These are phyloP conservation scores for Tuber brumale DNA, from an alignment of 495 filamentous ascomycete species.

Conservation along the genomic window DNA sequence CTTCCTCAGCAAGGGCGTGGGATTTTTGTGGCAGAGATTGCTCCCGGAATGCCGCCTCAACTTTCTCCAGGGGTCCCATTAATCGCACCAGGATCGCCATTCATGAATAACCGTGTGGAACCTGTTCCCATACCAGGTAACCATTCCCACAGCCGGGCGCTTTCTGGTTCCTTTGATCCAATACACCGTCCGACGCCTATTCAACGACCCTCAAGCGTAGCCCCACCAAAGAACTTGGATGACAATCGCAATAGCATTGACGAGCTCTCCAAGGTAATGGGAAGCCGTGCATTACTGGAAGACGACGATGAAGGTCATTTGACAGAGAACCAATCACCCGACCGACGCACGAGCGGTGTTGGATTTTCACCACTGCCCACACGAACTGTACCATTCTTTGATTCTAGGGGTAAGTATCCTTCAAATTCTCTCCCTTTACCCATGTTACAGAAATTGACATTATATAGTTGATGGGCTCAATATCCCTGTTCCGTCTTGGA, in stretches of 20 bases:
- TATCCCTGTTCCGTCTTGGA: slow-evolving; percentile 34
- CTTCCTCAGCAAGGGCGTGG: slow-evolving; percentile 55
- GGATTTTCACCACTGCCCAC: slow-evolving; percentile 35
- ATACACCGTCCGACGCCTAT: slow-evolving; percentile 80
- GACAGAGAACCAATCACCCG: slow-evolving; percentile 40
- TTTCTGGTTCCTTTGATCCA: slow-evolving; percentile 51
- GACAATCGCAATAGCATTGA: slow-evolving; percentile 56
- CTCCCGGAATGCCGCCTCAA: slow-evolving; percentile 47
- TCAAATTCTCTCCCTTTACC: not conserved
- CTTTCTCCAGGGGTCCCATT: slow-evolving; percentile 48
- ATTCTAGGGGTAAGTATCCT: slow-evolving; percentile 46
- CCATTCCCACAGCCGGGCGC: slow-evolving; percentile 45
- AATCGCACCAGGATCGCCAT: slow-evolving; percentile 45
- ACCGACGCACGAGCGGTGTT: slow-evolving; percentile 39
- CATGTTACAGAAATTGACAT: not conserved
- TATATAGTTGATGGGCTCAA: slow-evolving; percentile 9
- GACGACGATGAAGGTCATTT: slow-evolving; percentile 58
- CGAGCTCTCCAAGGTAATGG: slow-evolving; percentile 73
- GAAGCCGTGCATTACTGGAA: slow-evolving; percentile 86
- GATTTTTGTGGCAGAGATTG: slow-evolving; percentile 55
- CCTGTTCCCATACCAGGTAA: slow-evolving; percentile 48
- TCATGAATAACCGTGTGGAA: slow-evolving; percentile 41
- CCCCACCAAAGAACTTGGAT: slow-evolving; percentile 49
- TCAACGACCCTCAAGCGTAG: slow-evolving; percentile 73
- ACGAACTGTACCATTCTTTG: slow-evolving; percentile 46